Conservation (phyloP, 164 flowering plant species). For the Aristolochia contorta region DNA sequence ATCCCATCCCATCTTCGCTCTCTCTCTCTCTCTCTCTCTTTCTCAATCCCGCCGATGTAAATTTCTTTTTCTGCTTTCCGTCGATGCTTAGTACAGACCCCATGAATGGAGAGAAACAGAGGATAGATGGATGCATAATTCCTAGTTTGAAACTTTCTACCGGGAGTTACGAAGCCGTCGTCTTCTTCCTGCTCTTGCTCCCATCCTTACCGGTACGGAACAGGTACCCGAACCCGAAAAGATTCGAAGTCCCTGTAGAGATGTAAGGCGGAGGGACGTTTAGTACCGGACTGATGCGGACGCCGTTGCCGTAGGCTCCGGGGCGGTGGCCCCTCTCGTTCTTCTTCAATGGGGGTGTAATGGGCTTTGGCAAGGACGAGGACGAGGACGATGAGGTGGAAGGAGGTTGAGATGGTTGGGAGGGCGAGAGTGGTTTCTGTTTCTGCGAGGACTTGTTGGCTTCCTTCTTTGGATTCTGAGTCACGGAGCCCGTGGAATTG, state of each 20-base stretch:
- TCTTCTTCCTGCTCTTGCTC: constrained; percentile 31
- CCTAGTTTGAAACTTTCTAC: no score
- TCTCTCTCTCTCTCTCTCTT: no score
- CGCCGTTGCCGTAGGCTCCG: constrained; percentile 35
- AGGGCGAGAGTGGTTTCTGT: not conserved
- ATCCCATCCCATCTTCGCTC: no score
- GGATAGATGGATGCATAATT: no score
- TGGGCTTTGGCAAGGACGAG: constrained; percentile 14
- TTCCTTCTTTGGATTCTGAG: constrained; percentile 36
- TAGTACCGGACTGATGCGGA: constrained; percentile 51
- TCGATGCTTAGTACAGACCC: no score
- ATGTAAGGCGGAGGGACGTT: constrained; percentile 63
- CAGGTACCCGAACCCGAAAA: constrained; percentile 60
- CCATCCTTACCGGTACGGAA: constrained; percentile 54
- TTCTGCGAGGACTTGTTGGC: constrained; percentile 23
- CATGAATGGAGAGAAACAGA: no score
- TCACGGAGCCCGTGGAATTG: constrained; percentile 59
- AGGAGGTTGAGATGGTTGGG: not conserved
- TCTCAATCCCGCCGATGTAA: no score
- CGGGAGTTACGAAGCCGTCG: not conserved
- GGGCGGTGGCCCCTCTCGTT: constrained; percentile 10
- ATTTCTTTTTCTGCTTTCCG: no score
- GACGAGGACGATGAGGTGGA: not conserved
- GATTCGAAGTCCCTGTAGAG: constrained; percentile 36
- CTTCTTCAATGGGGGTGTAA: constrained; percentile 22